phyloP scores from a whole-genome alignment of 2,329 filamentous ascomycete species.

The Botrytis fabae region DNA sequence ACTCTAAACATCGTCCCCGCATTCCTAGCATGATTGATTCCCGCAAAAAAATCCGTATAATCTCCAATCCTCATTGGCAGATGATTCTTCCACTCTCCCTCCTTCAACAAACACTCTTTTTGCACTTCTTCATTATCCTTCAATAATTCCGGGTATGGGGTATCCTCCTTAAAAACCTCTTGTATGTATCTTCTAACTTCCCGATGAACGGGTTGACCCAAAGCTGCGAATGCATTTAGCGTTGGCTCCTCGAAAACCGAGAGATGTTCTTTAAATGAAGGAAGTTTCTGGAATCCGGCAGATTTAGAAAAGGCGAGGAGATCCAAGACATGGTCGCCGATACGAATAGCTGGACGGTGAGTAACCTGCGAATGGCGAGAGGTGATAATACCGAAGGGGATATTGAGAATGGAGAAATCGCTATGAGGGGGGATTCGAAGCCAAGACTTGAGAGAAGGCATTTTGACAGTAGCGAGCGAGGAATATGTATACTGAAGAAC shows the following conservation, averaged over 20 bases:
- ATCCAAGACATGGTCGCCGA: constrained; percentile 68
- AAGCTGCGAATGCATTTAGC: constrained; percentile 71
- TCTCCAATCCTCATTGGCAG: constrained; percentile 77
- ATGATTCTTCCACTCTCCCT: constrained; percentile 62
- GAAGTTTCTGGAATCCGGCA: constrained; percentile 60
- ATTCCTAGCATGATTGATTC: constrained; percentile 74
- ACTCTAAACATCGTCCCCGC: constrained; percentile 31
- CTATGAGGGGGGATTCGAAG: constrained; percentile 36
- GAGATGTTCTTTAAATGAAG: constrained; percentile 53
- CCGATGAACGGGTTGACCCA: constrained; percentile 67
- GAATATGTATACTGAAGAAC: background rate
- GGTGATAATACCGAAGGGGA: constrained; percentile 76
- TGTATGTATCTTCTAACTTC: constrained; percentile 71
- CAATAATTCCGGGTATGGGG: constrained; percentile 60
- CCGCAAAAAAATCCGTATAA: constrained; percentile 85
- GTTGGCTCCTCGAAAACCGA: constrained; percentile 64
- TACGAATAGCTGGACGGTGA: constrained; percentile 63
- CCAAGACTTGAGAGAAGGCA: constrained; percentile 40
- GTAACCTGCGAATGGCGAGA: constrained; percentile 44
- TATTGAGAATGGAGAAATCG: constrained; percentile 69
- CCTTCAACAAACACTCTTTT: constrained; percentile 57
- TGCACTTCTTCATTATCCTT: constrained; percentile 61
- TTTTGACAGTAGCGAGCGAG: constrained; percentile 24
- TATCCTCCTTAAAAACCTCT: constrained; percentile 61
- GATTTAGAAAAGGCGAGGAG: constrained; percentile 60